These are phyloP conservation scores for Eucalyptus albens DNA, from an alignment of 345 rosid species.

Conservation along the genomic window DNA sequence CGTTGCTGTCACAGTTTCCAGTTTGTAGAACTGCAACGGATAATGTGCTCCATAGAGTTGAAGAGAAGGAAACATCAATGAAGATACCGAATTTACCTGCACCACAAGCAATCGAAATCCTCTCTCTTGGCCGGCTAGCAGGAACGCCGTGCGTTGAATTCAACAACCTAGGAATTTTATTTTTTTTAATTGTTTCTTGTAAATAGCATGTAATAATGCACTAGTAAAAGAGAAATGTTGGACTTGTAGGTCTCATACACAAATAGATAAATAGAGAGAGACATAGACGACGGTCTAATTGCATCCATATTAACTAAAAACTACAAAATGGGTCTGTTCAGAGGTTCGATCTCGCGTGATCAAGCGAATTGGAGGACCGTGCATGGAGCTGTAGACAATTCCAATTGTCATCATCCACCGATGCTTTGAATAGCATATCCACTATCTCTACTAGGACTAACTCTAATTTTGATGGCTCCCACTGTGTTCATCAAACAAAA, in stretches of 20 bases:
- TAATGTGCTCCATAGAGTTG: too few relatives aligned
- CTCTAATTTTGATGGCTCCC: background rate
- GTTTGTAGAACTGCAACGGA: too few relatives aligned
- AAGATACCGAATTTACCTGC: too few relatives aligned
- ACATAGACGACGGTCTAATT: background rate
- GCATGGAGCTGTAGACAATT: background rate
- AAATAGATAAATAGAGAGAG: background rate
- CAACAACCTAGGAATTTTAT: background rate
- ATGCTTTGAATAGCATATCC: background rate
- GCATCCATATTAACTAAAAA: background rate
- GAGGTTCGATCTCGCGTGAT: background rate
- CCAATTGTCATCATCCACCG: background rate
- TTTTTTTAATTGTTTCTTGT: background rate
- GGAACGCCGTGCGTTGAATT: too few relatives aligned
- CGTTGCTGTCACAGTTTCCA: too few relatives aligned
- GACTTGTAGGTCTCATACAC: background rate
- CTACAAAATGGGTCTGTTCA: background rate
- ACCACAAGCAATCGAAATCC: too few relatives aligned
- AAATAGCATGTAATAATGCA: background rate
- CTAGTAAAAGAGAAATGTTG: background rate
- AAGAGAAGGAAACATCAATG: too few relatives aligned
- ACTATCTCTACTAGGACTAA: background rate
- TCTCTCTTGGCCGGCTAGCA: too few relatives aligned
- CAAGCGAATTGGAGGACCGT: background rate
- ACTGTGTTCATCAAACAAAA: background rate